Percentiles rank a stretch among this genome's conserved stretches.
phyloP scores from a whole-genome alignment of 441 rosid genomes.

The Populus hybrid region DNA sequence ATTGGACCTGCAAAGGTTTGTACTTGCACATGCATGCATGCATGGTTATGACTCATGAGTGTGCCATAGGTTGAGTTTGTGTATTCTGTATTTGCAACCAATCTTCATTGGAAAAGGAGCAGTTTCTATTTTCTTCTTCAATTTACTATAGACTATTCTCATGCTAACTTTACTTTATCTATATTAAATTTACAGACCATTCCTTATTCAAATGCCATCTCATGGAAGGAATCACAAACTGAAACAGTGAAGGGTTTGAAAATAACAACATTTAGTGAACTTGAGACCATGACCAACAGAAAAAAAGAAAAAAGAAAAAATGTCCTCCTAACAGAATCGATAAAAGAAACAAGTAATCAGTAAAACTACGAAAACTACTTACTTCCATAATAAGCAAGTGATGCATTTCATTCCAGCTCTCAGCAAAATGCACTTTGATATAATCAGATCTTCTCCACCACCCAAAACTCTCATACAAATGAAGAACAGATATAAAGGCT shows the following conservation, averaged over 20 bases:
- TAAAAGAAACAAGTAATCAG: background rate
- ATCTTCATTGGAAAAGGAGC: background rate
- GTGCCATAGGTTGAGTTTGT: background rate
- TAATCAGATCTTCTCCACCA: conserved; percentile 99
- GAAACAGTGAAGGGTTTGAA: conserved; percentile 4
- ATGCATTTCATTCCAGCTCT: conserved; percentile 99
- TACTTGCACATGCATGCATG: background rate
- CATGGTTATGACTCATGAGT: background rate
- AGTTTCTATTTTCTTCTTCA: conserved; percentile 2
- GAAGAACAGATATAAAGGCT: conserved; percentile 96
- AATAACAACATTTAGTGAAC: conserved; percentile 1
- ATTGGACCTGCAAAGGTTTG: background rate
- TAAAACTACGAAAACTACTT: conserved; percentile 23
- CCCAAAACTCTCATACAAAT: conserved; percentile 97
- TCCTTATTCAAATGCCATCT: background rate
- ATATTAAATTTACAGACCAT: background rate
- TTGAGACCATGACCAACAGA: background rate
- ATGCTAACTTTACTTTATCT: background rate
- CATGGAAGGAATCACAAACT: conserved; percentile 4
- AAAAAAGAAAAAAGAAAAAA: too few species aligned
- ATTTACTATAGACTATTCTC: background rate
- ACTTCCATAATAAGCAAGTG: conserved; percentile 98
- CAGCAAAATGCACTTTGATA: conserved; percentile 93
- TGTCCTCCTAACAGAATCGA: background rate
- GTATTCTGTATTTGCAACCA: background rate